A percentile compares a stretch with the other conserved stretches of the same genome.
Conservation (phyloP, 305 asterid species). For the Stenogyne calaminthoides region DNA sequence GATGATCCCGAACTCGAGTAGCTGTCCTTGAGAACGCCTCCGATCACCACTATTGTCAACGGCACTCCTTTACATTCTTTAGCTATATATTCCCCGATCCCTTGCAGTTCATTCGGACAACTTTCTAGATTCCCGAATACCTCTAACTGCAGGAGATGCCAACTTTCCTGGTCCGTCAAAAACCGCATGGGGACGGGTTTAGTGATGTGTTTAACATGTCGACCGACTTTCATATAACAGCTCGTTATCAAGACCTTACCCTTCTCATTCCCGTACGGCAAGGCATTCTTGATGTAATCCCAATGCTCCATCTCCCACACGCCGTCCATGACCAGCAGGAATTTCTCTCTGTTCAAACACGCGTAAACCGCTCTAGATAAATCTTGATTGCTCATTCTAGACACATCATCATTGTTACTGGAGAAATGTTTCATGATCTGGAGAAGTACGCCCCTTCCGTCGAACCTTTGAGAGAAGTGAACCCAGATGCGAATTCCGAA, state of each 20-base stretch:
- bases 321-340: conserved; percentile 26
- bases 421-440: background rate
- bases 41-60: conserved; percentile 33
- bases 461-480: conserved; percentile 10
- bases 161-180: conserved; percentile 18
- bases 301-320: conserved; percentile 14
- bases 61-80: conserved; percentile 39
- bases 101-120: background rate
- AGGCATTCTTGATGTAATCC: background rate
- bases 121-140: conserved; percentile 5
- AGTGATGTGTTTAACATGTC: background rate
- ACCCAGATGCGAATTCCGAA: conserved; percentile 17
- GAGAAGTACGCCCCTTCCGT: background rate
- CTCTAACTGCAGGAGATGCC: conserved; percentile 38
- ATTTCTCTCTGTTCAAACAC: background rate
- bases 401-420: background rate
- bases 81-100: conserved; percentile 23
- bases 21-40: conserved; percentile 20
- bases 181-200: too few relatives aligned
- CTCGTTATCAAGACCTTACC: conserved; percentile 27
- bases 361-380: background rate
- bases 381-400: background rate
- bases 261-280: background rate
- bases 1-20: background rate
- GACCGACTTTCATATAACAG: background rate